Base-by-base conservation (phyloP, 805 yeast genomes). In the Ogataea saltuana region DNA sequence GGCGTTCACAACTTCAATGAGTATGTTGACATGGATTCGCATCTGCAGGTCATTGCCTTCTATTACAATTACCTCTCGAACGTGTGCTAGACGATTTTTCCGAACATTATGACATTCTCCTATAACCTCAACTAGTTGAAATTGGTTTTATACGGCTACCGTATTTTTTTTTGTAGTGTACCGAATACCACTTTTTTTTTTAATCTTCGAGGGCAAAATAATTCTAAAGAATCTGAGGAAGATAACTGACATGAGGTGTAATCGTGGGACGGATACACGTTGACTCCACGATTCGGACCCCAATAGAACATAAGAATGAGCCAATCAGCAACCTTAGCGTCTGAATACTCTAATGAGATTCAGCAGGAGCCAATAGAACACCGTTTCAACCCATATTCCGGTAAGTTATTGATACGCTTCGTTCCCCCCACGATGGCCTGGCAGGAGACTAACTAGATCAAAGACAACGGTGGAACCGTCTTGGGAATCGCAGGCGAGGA, bases 401-500 rank as follows among this genome's bases (percentile, higher is more conserved):
- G 67, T 64, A 52, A 17, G 68, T 59, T 28, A n/a, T n/a, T n/a
- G n/a, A n/a, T n/a, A n/a, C n/a, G n/a, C n/a, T n/a, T n/a, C n/a
- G n/a, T n/a, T n/a, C n/a, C n/a, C n/a, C n/a, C n/a, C n/a, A n/a
- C n/a, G n/a, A n/a, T n/a, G n/a, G n/a, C 8, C 28, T 33, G 13
- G 28, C 41, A 16, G 11, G 18, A 3, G 12, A 26, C 13, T 21
- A 10, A 16, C n/a, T 4, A 40, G 27, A 1, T 17, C 25, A 19
- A 27, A 48, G 96, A 90, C 67, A 88, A 90, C 58, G 99, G 99
- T 57, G 99, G 99, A 59, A 91, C 98, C 6, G 90, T 91, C 42
- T 71, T 93, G 54, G 99, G 98, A 41, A 93, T 93, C 67, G 97
- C 99, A 1, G 99, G 99, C 39, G 87, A 88, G 64, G 97, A 93